These are phyloP conservation scores for Polymyxa betae DNA, from an alignment of 208 protist species.

Conservation along the genomic window DNA sequence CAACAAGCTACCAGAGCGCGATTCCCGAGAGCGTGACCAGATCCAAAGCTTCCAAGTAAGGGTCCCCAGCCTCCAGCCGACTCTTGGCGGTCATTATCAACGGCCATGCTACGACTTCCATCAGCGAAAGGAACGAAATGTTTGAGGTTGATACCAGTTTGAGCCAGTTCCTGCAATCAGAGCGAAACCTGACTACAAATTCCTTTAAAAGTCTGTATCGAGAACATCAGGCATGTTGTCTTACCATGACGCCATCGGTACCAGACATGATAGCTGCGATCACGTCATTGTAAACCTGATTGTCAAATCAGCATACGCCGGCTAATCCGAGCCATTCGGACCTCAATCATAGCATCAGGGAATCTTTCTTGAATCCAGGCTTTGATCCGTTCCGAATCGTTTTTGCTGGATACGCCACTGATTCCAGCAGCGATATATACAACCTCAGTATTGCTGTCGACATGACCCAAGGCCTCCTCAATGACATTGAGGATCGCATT, in stretches of 20 bases:
- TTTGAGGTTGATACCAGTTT: conserved; percentile 3
- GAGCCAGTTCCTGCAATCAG: conserved; percentile 16
- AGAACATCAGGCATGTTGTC: neutral
- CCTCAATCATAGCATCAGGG: conserved; percentile 7
- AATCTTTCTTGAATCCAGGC: neutral
- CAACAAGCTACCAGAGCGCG: neutral
- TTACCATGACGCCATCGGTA: conserved; percentile 6
- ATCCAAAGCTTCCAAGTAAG: neutral
- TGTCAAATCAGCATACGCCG: neutral
- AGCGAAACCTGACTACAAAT: conserved; percentile 40
- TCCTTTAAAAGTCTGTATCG: no score
- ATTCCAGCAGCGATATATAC: neutral
- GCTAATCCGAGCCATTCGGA: neutral
- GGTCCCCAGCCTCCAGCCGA: conserved; percentile 30
- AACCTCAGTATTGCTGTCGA: neutral
- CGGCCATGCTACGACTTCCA: neutral
- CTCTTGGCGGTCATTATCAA: neutral
- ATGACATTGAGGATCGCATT: neutral
- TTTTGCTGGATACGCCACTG: neutral
- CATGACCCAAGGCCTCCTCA: neutral
- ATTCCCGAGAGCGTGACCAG: neutral
- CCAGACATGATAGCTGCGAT: conserved; percentile 1
- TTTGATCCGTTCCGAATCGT: neutral
- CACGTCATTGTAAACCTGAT: conserved; percentile 42
- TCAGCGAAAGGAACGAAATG: neutral